Percentiles rank a stretch among this genome's conserved stretches.
Conservation (phyloP, 2,329 filamentous ascomycete genomes). For the Paramyrothecium roridum region DNA sequence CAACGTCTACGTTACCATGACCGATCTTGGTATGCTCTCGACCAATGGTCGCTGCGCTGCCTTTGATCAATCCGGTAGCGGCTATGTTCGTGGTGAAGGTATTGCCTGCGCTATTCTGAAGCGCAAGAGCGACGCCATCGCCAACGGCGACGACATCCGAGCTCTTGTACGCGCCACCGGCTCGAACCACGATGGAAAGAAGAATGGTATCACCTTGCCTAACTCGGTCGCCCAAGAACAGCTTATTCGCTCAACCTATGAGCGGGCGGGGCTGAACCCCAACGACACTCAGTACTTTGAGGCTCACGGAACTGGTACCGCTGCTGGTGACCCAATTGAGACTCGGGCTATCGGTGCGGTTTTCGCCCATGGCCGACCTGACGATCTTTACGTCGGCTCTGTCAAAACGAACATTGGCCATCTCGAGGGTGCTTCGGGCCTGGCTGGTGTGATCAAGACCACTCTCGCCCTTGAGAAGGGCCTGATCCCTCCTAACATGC, state of each 20-base stretch:
- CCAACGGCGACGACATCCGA: slow-evolving; percentile 34
- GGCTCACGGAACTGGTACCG: slow-evolving; percentile 34
- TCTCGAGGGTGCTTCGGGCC: slow-evolving; percentile 17
- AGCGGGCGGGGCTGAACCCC: slow-evolving; percentile 10
- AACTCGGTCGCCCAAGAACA: slow-evolving; percentile 23
- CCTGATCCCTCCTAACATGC: slow-evolving; percentile 18
- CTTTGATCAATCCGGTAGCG: slow-evolving; percentile 34
- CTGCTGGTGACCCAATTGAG: slow-evolving; percentile 24
- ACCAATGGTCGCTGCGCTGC: slow-evolving; percentile 18
- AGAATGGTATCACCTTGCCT: slow-evolving; percentile 36
- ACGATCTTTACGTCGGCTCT: slow-evolving; percentile 18
- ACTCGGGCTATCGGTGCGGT: slow-evolving; percentile 12
- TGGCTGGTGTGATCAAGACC: slow-evolving; percentile 21
- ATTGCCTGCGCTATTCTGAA: slow-evolving; percentile 35
- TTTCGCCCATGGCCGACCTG: slow-evolving; percentile 6
- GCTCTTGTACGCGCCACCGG: slow-evolving; percentile 29
- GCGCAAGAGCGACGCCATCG: slow-evolving; percentile 35
- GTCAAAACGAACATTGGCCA: slow-evolving; percentile 27
- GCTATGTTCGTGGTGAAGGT: slow-evolving; percentile 44
- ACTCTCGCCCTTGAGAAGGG: slow-evolving; percentile 17
- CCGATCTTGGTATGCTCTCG: slow-evolving; percentile 21
- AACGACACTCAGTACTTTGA: slow-evolving; percentile 13
- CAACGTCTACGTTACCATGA: slow-evolving; percentile 17
- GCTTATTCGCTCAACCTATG: slow-evolving; percentile 27
- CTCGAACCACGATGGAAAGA: slow-evolving; percentile 35